Conservation (phyloP, 2,329 filamentous ascomycete genomes). For the Orbilia brochopaga region DNA sequence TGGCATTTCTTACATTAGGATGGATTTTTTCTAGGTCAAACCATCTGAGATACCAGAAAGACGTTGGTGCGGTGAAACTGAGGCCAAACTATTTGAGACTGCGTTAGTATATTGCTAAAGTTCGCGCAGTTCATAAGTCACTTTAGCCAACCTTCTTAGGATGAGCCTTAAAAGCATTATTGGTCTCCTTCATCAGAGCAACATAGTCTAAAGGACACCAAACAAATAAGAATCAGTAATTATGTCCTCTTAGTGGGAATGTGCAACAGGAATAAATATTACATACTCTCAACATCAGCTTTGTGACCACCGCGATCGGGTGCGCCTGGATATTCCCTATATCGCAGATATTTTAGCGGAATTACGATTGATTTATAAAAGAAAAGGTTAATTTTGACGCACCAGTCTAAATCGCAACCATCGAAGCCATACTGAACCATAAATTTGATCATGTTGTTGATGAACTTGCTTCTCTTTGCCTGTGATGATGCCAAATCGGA, state of each 20-base stretch:
- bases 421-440: conserved; percentile 60
- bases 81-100: conserved; percentile 22
- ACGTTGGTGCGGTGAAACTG: conserved; percentile 44
- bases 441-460: conserved; percentile 58
- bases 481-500: conserved; percentile 56
- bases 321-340: conserved; percentile 51
- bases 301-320: conserved; percentile 44
- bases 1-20: conserved; percentile 29
- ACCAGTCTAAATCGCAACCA: conserved; percentile 63
- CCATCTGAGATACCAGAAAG: conserved; percentile 50
- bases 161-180: conserved; percentile 30
- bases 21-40: conserved; percentile 43
- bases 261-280: conserved; percentile 10
- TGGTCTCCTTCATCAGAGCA: conserved; percentile 37
- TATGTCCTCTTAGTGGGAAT: background rate
- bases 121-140: conserved; percentile 4
- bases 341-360: conserved; percentile 50
- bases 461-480: conserved; percentile 57
- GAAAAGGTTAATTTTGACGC: conserved; percentile 54
- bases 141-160: conserved; percentile 28
- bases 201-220: conserved; percentile 23
- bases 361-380: conserved; percentile 13
- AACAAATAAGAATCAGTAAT: conserved; percentile 3
- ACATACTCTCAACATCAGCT: conserved; percentile 28
- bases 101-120: conserved; percentile 12